Evolutionary conservation across 129 eudicot species (phyloP), one percentile per base, ranked within the genome.

Genomic region (Pseudognaphalium luteoalbum): DNA sequence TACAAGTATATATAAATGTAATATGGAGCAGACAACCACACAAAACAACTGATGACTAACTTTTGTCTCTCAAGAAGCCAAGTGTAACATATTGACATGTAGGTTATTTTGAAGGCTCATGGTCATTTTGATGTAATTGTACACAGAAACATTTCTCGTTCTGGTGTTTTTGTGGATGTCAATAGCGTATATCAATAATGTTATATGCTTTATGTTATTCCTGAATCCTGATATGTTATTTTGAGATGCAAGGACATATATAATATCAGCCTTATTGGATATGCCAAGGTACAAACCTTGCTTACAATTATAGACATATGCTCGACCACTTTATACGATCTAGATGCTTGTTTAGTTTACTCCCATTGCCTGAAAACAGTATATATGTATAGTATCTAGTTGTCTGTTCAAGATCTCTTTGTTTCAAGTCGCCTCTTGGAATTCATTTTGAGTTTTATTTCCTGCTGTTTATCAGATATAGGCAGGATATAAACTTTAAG

Each of bases 231-330:
- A 47, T 16, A 34, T 14, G 56, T 32, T 66, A 19, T 32, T 51
- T 10, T 42, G 6, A 4, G 21, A 10, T 52, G 50, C 67, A 57
- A 57, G 61, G 61, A 17, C 25, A 56, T 16, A 19, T 56, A 56
- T 56, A 25, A 19, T 61, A n/a, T 44, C 52, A 57, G 7, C 25
- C 62, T 1, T 32, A 61, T 47, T 71, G 82, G 76, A 78, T 78
- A 78, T 78, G 82, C 77, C 33, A 70, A 70, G 71, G 82, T 61
- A 70, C 71, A 78, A 78, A 70, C 32, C 77, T 61, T 78, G 50
- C 7, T 59, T 35, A 60, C 12, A 50, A 78, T 44, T 11, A 54
- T 10, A 8, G 16, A 39, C 70, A 19, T 7, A 19, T 32, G 28
- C 72, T 25, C 50, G 25, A 11, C 25, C 37, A 25, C 17, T 21